Evolutionary conservation across 345 rosid genomes (phyloP), one percentile per base, ranked within the genome.

Genomic region (Mangifera indica): DNA sequence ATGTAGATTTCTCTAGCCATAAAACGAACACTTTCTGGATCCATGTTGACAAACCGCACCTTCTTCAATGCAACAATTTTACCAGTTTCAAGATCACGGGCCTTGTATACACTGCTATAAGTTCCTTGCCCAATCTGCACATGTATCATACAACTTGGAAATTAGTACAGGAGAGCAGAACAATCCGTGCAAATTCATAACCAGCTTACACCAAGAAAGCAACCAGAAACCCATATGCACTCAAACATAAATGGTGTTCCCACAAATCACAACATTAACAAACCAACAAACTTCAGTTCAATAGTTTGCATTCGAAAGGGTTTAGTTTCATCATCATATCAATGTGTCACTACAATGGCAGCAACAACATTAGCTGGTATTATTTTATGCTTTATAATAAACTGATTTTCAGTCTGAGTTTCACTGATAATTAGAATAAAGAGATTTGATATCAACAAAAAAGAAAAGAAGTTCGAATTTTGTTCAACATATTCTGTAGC

Each of bases 111-210:
- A 72, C 80, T 74, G 66, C 98, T 92, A 42, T 94, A 94, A 71
- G 98, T 92, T 83, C 99, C 99, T 83, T 92, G 97, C 55, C 99
- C 96, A 77, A 94, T 88, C 98, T 94, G 83, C 87, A 83, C 44
- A 60, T 25, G 9, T 32, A 21, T 10, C 66, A 12, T 40, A 61
- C 18, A 37, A 25, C 9, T 61, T 34, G 10, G 8, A 17, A 69
- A 67, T 8, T 24, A 24, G 40, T 9, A 66, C 15, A 55, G 52
- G 7, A 25, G 32, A 1, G 25, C 21, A 25, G 34, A 66, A 56
- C 40, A 45, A 58, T 17, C 40, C 0, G 40, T 8, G 55, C 22
- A 44, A 42, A 25, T 25, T 20, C 42, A 7, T 3, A 55, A 59
- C 13, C 34, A 6, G 21, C 1, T 22, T 14, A 7, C 15, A 37